These are phyloP conservation scores for Colletotrichum sp. DNA, from an alignment of 2,329 filamentous ascomycete genomes.

Conservation along the genomic window DNA sequence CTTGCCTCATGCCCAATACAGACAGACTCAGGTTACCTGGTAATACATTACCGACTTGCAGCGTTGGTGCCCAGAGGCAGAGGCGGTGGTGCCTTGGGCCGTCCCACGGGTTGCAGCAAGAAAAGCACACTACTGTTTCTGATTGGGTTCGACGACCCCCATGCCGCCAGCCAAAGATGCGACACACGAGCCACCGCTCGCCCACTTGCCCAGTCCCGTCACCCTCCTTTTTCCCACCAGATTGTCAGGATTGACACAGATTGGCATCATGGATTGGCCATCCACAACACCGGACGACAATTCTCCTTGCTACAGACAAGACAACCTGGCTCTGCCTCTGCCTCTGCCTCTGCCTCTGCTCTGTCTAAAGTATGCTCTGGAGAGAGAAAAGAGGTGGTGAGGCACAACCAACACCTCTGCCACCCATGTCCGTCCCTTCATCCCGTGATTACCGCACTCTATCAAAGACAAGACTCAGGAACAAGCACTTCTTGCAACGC, in stretches of 20 bases:
- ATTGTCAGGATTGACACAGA: constrained; percentile 16
- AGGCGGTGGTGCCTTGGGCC: background rate
- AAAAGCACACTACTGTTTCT: constrained; percentile 23
- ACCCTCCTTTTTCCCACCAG: constrained; percentile 8
- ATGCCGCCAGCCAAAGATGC: background rate
- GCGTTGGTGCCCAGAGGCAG: background rate
- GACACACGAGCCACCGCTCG: constrained; percentile 18
- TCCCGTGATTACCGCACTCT: constrained; percentile 7
- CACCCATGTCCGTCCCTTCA: background rate
- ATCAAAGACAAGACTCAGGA: constrained; percentile 6
- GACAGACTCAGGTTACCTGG: background rate
- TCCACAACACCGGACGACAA: constrained; percentile 15
- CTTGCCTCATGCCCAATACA: background rate
- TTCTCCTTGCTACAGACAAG: constrained; percentile 12
- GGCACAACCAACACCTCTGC: background rate
- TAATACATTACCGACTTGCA: background rate
- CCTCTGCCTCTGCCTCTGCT: background rate
- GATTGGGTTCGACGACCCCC: constrained; percentile 15
- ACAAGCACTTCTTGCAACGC: background rate
- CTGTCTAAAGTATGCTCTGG: background rate
- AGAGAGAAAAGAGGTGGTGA: background rate
- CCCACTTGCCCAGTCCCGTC: background rate
- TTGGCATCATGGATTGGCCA: constrained; percentile 13
- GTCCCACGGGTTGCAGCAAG: constrained; percentile 3
- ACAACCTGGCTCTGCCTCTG: background rate